phyloP scores from a whole-genome alignment of 2,329 filamentous ascomycete species.

The Rachicladosporium sp. region DNA sequence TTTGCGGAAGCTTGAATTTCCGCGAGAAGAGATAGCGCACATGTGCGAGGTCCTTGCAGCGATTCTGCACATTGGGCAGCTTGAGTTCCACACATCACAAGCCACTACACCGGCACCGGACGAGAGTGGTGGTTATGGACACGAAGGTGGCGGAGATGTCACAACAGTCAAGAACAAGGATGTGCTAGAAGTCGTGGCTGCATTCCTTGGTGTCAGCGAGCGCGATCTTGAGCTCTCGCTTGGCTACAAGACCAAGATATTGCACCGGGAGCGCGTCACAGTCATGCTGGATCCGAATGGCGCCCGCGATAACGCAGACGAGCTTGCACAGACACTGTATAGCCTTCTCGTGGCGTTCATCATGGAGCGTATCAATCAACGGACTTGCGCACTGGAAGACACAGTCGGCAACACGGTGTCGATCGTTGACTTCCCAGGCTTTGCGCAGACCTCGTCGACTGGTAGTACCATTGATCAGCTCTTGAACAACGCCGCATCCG shows the following conservation, averaged over 20 bases:
- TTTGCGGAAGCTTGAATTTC: conserved; percentile 84
- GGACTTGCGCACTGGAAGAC: conserved; percentile 76
- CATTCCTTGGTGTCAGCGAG: conserved; percentile 80
- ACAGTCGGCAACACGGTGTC: conserved; percentile 86
- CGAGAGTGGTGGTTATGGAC: conserved; percentile 91
- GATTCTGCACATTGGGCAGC: conserved; percentile 93
- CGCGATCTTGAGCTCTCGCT: conserved; percentile 76
- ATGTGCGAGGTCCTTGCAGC: conserved; percentile 89
- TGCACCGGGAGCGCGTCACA: conserved; percentile 92
- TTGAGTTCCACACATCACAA: conserved; percentile 78
- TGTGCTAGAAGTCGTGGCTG: conserved; percentile 69
- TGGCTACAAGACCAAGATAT: conserved; percentile 92
- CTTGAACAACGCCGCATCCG: conserved; percentile 84
- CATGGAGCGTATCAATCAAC: conserved; percentile 84
- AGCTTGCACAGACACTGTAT: conserved; percentile 85
- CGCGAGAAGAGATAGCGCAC: conserved; percentile 84
- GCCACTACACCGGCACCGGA: conserved; percentile 69
- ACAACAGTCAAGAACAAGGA: conserved; percentile 93
- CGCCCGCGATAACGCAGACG: conserved; percentile 82
- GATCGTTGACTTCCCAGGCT: conserved; percentile 92
- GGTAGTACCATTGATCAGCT: conserved; percentile 81
- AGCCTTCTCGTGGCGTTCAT: conserved; percentile 88
- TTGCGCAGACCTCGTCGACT: conserved; percentile 72
- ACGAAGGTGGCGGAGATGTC: conserved; percentile 76
- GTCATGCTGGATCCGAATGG: conserved; percentile 92